Base-by-base conservation (phyloP, 495 filamentous ascomycete species). In the Astrothelium macrocarpum region DNA sequence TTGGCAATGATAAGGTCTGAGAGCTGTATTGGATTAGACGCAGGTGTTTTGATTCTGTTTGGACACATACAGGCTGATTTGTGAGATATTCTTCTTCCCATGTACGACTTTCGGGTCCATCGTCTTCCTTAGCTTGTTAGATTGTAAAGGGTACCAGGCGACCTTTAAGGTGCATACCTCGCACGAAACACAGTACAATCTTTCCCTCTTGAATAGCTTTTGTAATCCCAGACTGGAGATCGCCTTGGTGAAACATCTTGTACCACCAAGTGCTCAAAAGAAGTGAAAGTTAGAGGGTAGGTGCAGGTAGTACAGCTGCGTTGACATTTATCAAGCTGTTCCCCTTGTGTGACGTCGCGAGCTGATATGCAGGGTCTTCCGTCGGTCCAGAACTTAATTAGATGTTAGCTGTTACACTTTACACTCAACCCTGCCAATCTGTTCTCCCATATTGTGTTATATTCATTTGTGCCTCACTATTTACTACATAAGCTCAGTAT, bases 21-120 rank as follows among this genome's bases (percentile, higher is more conserved):
- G 20, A 82, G 53, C 78, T 80, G 64, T 26, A 5, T n/a, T 29
- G 14, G 25, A 53, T 49, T 46, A 31, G 16, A 59, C 43, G 14
- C 10, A 18, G 34, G 60, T 9, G 42, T 32, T 9, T 58, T 25
- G 20, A 26, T 43, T 36, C 14, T 12, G 18, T 49, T 31, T 59
- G 64, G 29, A 56, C 1, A 26, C 67, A 65, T 73, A 90, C 87
- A 61, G 82, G 78, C 14, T 81, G 75, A 65, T 86, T 83, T 16
- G 73, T 70, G 20, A 95, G 81, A 70, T 86, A 90, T 20, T 88
- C 84, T 43, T 85, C 70, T 72, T 96, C 89, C 93, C 93, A 97
- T 64, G 71, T 72, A 53, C 73, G 69, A 72, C 88, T 90, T 69
- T 87, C 83, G 53, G 82, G 72, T 20, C 77, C 76, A 49, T 82